Evolutionary conservation across 2,329 filamentous ascomycete genomes (phyloP), one percentile per base, ranked within the genome.

Genomic region (Helotiales sp.): DNA sequence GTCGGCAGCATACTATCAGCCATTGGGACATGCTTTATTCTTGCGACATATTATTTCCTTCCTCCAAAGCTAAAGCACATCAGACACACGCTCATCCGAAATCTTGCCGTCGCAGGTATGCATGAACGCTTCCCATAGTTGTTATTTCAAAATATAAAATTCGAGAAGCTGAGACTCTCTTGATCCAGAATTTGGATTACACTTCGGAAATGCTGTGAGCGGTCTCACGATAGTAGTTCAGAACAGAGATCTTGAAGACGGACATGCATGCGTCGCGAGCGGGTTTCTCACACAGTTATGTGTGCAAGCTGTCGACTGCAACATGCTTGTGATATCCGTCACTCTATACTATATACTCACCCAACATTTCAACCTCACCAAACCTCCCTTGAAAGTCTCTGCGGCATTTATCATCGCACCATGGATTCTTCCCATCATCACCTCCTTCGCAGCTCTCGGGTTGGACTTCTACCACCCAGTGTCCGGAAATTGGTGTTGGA

Each of bases 401-500:
- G 19, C 15, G 3, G 19, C 19, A 3, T 22, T 42, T 13, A 42
- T 25, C 15, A 25, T 25, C 9, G 22, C 38, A 12, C 19, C 38
- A 3, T 42, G 27, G 13, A 44, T 25, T 17, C 22, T 42, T 19
- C 36, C 40, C 17, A 53, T 17, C 25, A 52, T 15, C 17, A 33
- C n/a, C 27, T 42, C 27, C 24, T 44, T 53, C n/a, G 24, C 31
- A 3, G 31, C 29, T 25, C 19, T 22, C n/a, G 5, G 7, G 7
- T 13, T 12, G 9, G 6, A 42, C 10, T 25, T 24, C n/a, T 62
- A 63, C 31, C 44, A 44, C 10, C 57, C 74, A 27, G 75, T 77
- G 0, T 73, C 69, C n/a, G 71, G 72, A 1, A 75, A 75, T 55
- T 76, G 73, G 74, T 76, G 74, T 62, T 75, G 74, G 74, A 75